Evolutionary conservation across 768 basidiomycete genomes (phyloP).

Genomic region (Ramaria sp.): DNA sequence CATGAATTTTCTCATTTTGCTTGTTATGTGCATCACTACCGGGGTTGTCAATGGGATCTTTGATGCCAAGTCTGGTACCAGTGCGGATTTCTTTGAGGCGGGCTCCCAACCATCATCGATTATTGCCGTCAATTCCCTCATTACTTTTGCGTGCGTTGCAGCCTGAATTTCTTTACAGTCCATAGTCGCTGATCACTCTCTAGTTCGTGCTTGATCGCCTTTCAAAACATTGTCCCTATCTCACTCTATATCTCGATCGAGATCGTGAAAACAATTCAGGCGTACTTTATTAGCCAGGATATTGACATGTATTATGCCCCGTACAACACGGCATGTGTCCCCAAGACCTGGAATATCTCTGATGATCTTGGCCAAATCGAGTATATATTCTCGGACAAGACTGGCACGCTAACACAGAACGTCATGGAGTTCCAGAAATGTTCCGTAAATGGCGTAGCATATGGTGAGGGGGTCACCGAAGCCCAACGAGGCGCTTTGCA

Average conservation of each 20-base stretch:
- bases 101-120: conserved; percentile 53
- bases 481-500: conserved; percentile 88
- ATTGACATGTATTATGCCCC: conserved; percentile 92
- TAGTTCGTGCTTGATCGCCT: conserved; percentile 88
- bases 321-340: conserved; percentile 80
- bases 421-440: conserved; percentile 98
- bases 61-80: conserved; percentile 49
- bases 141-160: conserved; percentile 79
- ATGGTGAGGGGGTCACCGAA: conserved; percentile 93
- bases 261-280: conserved; percentile 96
- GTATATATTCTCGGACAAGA: conserved; percentile 91
- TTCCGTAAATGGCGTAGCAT: conserved; percentile 70
- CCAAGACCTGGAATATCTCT: conserved; percentile 98
- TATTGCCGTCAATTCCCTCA: conserved; percentile 58
- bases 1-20: conserved; percentile 78
- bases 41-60: conserved; percentile 70
- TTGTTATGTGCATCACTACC: conserved; percentile 64
- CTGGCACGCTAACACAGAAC: conserved; percentile 95
- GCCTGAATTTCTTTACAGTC: not conserved
- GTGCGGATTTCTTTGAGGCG: conserved; percentile 53
- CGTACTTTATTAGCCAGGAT: conserved; percentile 93
- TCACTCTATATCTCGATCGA: conserved; percentile 97
- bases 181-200: conserved; percentile 1
- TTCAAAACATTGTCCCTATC: conserved; percentile 96
- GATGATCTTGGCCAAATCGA: conserved; percentile 99